These are phyloP conservation scores for Stropharia rugosoannulata DNA, from an alignment of 768 basidiomycete species.

Conservation along the genomic window DNA sequence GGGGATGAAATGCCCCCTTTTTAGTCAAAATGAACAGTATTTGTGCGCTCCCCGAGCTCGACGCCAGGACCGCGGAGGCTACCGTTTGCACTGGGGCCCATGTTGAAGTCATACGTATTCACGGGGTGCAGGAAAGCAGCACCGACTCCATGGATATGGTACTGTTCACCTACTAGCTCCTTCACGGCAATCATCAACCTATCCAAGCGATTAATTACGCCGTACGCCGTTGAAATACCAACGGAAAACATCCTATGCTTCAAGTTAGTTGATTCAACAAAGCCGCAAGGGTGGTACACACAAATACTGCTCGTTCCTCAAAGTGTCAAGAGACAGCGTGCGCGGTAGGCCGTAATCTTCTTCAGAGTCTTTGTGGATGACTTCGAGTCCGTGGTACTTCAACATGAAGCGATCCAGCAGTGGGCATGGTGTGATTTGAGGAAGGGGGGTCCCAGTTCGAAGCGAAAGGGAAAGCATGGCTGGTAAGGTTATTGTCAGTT, in stretches of 20 bases:
- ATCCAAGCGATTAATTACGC: constrained; percentile 73
- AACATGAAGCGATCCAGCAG: constrained; percentile 48
- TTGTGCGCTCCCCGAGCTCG: constrained; percentile 11
- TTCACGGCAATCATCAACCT: constrained; percentile 79
- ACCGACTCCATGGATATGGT: constrained; percentile 76
- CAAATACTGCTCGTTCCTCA: constrained; percentile 79
- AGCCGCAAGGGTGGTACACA: constrained; percentile 33
- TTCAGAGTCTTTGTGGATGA: constrained; percentile 70
- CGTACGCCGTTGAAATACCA: constrained; percentile 67
- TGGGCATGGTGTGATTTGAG: constrained; percentile 85
- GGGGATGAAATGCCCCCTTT: not conserved
- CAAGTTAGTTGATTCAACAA: not conserved
- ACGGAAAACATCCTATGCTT: constrained; percentile 62
- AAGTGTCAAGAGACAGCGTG: constrained; percentile 67
- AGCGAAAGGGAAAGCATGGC: constrained; percentile 78
- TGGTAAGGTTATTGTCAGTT: constrained; percentile 19
- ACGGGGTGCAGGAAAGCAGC: not conserved
- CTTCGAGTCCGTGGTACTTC: constrained; percentile 56
- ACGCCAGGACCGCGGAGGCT: constrained; percentile 3
- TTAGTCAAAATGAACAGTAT: constrained; percentile 13
- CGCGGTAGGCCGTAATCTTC: constrained; percentile 75
- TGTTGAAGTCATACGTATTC: not conserved
- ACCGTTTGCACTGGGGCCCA: not conserved
- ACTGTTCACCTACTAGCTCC: constrained; percentile 85
- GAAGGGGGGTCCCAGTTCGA: constrained; percentile 70